A percentile compares a stretch with the other conserved stretches of the same genome.
phyloP scores from a whole-genome alignment of 139 green algal species.

The Chlamydomonas schloesseri region DNA sequence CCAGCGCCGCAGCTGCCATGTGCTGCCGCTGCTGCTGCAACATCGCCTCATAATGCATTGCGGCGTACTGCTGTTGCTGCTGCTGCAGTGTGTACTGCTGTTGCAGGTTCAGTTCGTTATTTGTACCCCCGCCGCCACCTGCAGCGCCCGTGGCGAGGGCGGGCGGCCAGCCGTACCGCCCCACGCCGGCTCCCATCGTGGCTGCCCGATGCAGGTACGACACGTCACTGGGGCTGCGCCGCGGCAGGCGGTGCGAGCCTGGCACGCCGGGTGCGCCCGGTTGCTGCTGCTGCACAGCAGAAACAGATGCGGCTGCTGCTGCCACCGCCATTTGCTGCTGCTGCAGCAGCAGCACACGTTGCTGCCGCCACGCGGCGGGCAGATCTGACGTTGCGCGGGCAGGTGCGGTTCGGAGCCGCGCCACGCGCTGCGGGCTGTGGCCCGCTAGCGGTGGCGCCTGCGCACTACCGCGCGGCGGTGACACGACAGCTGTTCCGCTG shows the following conservation, averaged over 20 bases:
- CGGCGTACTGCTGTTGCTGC: not conserved
- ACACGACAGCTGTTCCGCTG: not conserved
- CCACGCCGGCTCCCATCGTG: not conserved
- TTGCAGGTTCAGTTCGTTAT: not conserved
- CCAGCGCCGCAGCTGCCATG: not conserved
- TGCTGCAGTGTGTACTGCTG: not conserved
- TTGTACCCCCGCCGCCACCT: no score
- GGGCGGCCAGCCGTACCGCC: not conserved
- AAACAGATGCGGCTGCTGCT: no score
- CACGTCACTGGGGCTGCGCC: constrained; percentile 35
- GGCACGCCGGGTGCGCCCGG: no score
- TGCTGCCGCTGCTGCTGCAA: not conserved
- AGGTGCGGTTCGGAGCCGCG: not conserved
- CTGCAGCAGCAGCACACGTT: not conserved
- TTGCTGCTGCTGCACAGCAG: not conserved
- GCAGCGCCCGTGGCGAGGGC: no score
- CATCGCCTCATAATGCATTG: not conserved
- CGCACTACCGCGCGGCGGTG: not conserved
- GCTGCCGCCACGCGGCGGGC: not conserved
- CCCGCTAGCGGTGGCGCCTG: not conserved
- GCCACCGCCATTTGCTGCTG: not conserved
- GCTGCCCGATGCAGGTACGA: not conserved
- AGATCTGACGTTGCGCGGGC: constrained; percentile 22
- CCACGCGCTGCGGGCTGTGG: not conserved
- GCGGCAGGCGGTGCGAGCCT: not conserved